A percentile compares a stretch with the other conserved stretches of the same genome.
These are phyloP conservation scores for Penicillium ochrochloron DNA, from an alignment of 495 filamentous ascomycete genomes.

Conservation along the genomic window DNA sequence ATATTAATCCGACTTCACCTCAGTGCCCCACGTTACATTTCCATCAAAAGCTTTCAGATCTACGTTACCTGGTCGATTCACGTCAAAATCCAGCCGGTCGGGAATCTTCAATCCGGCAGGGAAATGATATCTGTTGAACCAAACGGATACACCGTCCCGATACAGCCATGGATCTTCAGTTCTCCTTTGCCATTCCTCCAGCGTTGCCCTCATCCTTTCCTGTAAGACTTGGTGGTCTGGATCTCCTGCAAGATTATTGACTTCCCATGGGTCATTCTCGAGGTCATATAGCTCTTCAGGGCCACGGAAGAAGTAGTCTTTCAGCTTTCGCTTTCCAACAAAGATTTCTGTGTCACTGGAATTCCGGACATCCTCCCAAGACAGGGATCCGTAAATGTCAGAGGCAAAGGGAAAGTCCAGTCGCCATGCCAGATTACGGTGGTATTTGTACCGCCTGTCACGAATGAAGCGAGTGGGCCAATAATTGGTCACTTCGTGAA, in stretches of 20 bases:
- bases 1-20: not conserved
- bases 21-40: not conserved
- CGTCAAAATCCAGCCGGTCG: conserved; percentile 48
- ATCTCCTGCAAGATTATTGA: conserved; percentile 40
- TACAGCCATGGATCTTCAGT: conserved; percentile 50
- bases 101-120: conserved; percentile 40
- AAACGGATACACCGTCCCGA: conserved; percentile 42
- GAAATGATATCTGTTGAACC: conserved; percentile 35
- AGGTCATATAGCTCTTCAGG: conserved; percentile 51
- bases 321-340: conserved; percentile 40
- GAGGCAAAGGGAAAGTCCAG: conserved; percentile 53
- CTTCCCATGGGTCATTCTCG: conserved; percentile 43
- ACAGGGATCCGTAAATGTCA: conserved; percentile 48
- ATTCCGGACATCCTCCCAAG: conserved; percentile 51
- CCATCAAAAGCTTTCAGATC: not conserved
- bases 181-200: conserved; percentile 45
- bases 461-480: conserved; percentile 52
- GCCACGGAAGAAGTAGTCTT: conserved; percentile 44
- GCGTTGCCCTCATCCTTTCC: conserved; percentile 26
- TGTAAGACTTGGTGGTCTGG: conserved; percentile 27
- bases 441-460: conserved; percentile 47
- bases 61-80: not conserved
- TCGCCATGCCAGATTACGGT: conserved; percentile 50
- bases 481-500: conserved; percentile 55
- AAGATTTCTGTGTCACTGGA: conserved; percentile 29